phyloP scores from a whole-genome alignment of 75 land plant genomes.

The Adiantum capillusveneris region DNA sequence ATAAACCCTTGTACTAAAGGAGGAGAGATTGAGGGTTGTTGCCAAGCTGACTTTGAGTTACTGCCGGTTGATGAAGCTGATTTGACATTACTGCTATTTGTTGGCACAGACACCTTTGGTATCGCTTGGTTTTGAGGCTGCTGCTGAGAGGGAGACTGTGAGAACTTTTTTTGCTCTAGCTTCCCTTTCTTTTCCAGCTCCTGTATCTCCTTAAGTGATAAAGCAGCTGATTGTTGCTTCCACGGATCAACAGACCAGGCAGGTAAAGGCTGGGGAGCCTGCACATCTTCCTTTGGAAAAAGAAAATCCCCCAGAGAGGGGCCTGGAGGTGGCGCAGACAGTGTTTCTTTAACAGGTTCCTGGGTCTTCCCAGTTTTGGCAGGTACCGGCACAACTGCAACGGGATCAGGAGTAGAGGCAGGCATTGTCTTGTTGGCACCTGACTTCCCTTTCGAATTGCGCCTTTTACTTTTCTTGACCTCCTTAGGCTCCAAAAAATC shows the following conservation, averaged over 20 bases:
- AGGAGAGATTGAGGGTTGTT: conserved; percentile 35
- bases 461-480: conserved; percentile 72
- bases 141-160: conserved; percentile 11
- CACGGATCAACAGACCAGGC: conserved; percentile 79
- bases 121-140: conserved; percentile 21
- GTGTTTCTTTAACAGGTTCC: conserved; percentile 46
- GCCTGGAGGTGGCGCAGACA: conserved; percentile 72
- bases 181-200: conserved; percentile 25
- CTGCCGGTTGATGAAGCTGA: conserved; percentile 16
- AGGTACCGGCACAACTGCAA: conserved; percentile 25
- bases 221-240: conserved; percentile 40
- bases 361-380: conserved; percentile 31
- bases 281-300: conserved; percentile 53
- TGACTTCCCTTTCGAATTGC: conserved; percentile 63
- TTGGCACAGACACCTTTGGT: conserved; percentile 1
- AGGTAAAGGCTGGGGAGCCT: conserved; percentile 35
- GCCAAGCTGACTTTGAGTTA: conserved; percentile 19
- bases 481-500: conserved; percentile 95
- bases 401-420: conserved; percentile 13
- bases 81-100: conserved; percentile 29
- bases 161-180: conserved; percentile 63
- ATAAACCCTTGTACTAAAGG: conserved; percentile 19
- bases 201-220: conserved; percentile 78
- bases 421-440: conserved; percentile 10
- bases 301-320: conserved; percentile 90